Conservation (phyloP, 257 asterid species). For the Solanum lycopersicoides region DNA sequence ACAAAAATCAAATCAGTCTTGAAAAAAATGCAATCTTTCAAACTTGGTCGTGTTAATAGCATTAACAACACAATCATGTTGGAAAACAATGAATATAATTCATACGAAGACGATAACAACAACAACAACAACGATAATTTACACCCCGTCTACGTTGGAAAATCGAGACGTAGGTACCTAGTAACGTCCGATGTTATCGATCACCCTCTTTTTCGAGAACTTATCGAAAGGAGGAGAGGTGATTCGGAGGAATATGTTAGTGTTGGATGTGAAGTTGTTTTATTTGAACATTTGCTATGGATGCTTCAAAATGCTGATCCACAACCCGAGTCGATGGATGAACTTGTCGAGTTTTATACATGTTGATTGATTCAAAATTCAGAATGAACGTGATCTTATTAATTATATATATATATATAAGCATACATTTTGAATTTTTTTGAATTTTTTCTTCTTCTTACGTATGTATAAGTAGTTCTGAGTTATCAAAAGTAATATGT, state of each 20-base stretch:
- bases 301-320: conserved; percentile 60
- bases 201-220: conserved; percentile 67
- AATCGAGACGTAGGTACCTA: conserved; percentile 61
- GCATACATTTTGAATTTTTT: neutral
- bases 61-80: neutral
- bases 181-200: conserved; percentile 50
- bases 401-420: neutral
- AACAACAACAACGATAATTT: conserved; percentile 12
- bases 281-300: conserved; percentile 69
- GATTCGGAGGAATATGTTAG: conserved; percentile 12
- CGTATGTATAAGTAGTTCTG: neutral
- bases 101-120: neutral
- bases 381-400: neutral
- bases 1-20: conserved; percentile 20
- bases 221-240: conserved; percentile 16
- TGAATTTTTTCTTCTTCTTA: neutral
- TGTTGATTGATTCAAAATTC: conserved; percentile 17
- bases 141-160: conserved; percentile 72
- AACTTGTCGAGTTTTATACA: conserved; percentile 47
- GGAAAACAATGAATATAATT: neutral
- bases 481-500: neutral
- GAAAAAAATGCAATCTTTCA: conserved; percentile 28
- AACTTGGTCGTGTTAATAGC: conserved; percentile 8
- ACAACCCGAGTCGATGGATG: conserved; percentile 60
- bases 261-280: conserved; percentile 63